Conservation (phyloP, 257 asterid species). For the Solanum paucissectum region DNA sequence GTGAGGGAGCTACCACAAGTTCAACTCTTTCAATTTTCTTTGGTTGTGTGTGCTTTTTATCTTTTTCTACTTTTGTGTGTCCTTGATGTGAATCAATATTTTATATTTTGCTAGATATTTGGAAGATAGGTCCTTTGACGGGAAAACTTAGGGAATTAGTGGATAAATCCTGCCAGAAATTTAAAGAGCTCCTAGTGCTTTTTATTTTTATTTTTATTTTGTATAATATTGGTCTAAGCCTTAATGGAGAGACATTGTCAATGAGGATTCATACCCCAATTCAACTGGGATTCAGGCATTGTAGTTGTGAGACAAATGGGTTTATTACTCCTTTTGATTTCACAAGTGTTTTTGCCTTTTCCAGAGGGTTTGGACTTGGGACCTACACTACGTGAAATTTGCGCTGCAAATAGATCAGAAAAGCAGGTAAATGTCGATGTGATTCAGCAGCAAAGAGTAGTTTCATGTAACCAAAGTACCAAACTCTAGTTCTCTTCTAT, state of each 20-base stretch:
- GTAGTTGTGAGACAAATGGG: conserved; percentile 1
- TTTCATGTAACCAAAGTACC: neutral
- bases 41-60: neutral
- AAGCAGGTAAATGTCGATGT: conserved; percentile 48
- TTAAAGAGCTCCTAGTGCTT: neutral
- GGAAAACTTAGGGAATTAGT: neutral
- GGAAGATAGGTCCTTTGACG: neutral
- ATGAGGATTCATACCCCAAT: neutral
- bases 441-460: neutral
- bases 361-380: conserved; percentile 56
- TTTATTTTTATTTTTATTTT: neutral
- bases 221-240: neutral
- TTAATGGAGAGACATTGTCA: neutral
- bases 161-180: neutral
- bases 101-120: neutral
- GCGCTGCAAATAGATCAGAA: conserved; percentile 85
- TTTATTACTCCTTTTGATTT: neutral
- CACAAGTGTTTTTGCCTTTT: neutral
- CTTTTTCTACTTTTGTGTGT: neutral
- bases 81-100: neutral
- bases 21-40: neutral
- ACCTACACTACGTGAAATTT: conserved; percentile 76
- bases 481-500: neutral
- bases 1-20: neutral
- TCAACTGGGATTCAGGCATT: neutral